Conservation (phyloP, 2,329 filamentous ascomycete species). For the Acrocalymma vagum region DNA sequence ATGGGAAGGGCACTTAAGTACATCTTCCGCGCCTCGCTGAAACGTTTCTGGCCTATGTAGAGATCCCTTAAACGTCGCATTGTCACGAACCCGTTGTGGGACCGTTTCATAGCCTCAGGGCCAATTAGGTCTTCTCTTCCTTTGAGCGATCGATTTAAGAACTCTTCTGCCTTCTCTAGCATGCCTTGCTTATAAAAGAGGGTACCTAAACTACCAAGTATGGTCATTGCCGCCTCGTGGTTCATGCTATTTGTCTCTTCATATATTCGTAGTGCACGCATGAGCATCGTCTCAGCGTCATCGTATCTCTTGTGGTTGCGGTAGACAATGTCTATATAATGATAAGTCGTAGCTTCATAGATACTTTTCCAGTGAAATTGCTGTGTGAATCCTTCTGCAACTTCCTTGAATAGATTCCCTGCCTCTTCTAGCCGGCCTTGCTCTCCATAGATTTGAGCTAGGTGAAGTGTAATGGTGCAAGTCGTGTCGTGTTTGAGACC, state of each 20-base stretch:
- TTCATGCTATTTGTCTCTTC: background rate
- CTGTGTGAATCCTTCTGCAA: constrained; percentile 15
- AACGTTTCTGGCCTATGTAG: too few relatives aligned
- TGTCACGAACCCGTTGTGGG: too few relatives aligned
- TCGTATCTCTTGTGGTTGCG: background rate
- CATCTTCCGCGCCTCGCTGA: too few relatives aligned
- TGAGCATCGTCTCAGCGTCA: background rate
- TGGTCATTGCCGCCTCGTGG: too few relatives aligned
- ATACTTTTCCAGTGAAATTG: too few relatives aligned
- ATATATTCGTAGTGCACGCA: background rate
- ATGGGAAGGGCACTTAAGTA: too few relatives aligned
- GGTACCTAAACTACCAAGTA: too few relatives aligned
- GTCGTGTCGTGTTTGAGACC: constrained; percentile 14
- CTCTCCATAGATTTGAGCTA: constrained; percentile 18
- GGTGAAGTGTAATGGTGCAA: constrained; percentile 16
- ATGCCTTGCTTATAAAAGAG: too few relatives aligned
- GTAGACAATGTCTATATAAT: too few relatives aligned
- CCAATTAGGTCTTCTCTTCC: constrained; percentile 19
- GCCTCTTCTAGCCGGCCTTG: constrained; percentile 21
- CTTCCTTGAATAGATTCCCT: constrained; percentile 22
- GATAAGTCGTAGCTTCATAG: constrained; percentile 30
- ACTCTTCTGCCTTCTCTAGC: constrained; percentile 13
- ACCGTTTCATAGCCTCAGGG: too few relatives aligned
- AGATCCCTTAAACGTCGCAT: too few relatives aligned
- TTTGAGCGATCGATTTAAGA: constrained; percentile 22